These are phyloP conservation scores for Toxoplasma gondii DNA, from an alignment of 169 alveolate genomes.

Conservation along the genomic window DNA sequence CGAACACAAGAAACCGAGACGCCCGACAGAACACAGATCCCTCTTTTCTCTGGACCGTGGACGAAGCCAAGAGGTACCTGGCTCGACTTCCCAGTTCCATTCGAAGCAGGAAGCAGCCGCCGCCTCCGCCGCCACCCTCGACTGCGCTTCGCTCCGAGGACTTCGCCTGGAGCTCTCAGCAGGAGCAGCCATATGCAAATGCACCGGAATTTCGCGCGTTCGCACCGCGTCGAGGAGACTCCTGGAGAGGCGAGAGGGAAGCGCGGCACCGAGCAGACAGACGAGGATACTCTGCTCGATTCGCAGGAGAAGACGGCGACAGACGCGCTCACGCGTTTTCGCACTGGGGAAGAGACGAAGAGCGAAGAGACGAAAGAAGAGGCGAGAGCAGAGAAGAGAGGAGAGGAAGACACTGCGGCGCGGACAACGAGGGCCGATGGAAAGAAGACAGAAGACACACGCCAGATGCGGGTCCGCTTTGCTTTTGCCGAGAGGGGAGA, in stretches of 20 bases:
- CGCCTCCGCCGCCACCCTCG: slow-evolving; percentile 1
- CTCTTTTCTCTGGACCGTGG: background rate
- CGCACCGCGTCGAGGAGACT: background rate
- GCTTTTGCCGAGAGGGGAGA: background rate
- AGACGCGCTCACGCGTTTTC: background rate
- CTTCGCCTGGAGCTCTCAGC: too few species aligned
- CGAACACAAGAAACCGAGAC: background rate
- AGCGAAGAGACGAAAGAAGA: background rate
- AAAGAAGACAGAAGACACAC: background rate
- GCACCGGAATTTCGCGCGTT: background rate
- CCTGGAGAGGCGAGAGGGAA: too few species aligned
- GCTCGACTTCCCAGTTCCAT: background rate
- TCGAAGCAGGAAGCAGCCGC: background rate
- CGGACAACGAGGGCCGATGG: background rate
- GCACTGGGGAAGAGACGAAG: background rate
- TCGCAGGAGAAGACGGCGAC: background rate
- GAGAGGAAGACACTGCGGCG: background rate
- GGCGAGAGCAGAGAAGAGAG: background rate
- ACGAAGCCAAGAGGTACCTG: background rate
- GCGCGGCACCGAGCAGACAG: too few species aligned
- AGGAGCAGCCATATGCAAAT: too few species aligned
- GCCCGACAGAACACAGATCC: slow-evolving; percentile 6
- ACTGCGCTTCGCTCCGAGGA: too few species aligned
- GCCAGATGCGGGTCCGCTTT: background rate
- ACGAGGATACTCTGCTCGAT: too few species aligned